These are phyloP conservation scores for Hordeum marinum DNA, from an alignment of 176 grass and related monocot species.

Conservation along the genomic window DNA sequence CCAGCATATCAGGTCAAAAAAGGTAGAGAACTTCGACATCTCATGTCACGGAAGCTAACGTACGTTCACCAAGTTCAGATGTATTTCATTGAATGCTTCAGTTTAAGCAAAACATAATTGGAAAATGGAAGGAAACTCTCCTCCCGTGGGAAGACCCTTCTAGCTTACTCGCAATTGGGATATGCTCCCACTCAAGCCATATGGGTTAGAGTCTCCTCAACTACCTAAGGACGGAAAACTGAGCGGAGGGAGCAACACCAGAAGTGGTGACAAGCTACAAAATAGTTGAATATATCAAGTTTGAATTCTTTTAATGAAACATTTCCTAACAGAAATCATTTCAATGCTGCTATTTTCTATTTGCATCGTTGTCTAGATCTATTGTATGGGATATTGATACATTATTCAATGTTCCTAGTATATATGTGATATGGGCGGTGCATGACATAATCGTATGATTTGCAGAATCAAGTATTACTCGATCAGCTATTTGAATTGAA, in stretches of 20 bases:
- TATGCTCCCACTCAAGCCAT: background rate
- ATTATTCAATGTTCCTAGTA: background rate
- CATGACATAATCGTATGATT: constrained; percentile 19
- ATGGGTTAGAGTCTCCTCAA: background rate
- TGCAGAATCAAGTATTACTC: constrained; percentile 61
- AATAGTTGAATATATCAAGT: background rate
- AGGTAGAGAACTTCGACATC: constrained; percentile 37
- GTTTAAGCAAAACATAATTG: background rate
- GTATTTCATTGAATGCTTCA: background rate
- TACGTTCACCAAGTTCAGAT: background rate
- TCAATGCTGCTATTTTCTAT: background rate
- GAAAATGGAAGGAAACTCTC: background rate
- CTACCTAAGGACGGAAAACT: no score
- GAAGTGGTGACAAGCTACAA: background rate
- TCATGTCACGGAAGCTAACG: background rate
- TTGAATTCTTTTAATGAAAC: background rate
- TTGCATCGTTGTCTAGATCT: background rate
- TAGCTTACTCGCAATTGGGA: background rate
- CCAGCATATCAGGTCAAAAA: constrained; percentile 65
- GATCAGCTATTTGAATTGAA: constrained; percentile 85
- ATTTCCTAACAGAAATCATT: background rate
- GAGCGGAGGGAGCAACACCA: no score
- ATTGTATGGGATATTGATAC: background rate
- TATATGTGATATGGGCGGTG: background rate
- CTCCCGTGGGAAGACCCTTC: background rate